Conservation (phyloP, 192 early-diverging fungal genomes). For the Backusella luteola region DNA sequence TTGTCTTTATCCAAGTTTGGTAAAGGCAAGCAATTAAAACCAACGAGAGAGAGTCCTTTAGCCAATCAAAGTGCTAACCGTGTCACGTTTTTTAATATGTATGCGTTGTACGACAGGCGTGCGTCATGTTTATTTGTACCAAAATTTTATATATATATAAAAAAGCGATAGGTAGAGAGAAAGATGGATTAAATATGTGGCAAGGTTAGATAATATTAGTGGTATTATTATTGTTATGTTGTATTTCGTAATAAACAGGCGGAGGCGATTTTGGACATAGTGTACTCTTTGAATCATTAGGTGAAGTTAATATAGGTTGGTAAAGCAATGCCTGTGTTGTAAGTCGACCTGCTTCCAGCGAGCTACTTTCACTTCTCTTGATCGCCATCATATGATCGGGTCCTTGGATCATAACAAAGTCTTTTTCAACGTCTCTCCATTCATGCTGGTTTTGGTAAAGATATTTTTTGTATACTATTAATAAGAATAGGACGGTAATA, state of each 20-base stretch:
- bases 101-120: not conserved
- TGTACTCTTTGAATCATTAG: not conserved
- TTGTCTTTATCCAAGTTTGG: not conserved
- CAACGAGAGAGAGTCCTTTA: not conserved
- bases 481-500: not conserved
- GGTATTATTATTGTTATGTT: not conserved
- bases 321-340: not conserved
- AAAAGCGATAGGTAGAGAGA: not conserved
- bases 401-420: slow-evolving; percentile 1
- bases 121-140: not conserved
- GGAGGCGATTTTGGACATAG: not conserved
- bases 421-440: not conserved
- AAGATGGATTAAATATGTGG: not conserved
- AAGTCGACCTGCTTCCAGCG: not conserved
- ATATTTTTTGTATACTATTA: not conserved
- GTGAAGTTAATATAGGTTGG: not conserved
- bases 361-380: slow-evolving; percentile 4
- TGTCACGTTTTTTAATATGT: slow-evolving; percentile 4
- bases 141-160: not conserved
- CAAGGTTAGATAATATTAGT: not conserved
- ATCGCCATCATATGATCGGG: not conserved
- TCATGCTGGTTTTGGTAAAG: not conserved
- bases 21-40: not conserved
- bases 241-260: not conserved
- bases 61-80: not conserved